Conservation (phyloP, 148 eudicot species). For the Pharnaceum exiguum region DNA sequence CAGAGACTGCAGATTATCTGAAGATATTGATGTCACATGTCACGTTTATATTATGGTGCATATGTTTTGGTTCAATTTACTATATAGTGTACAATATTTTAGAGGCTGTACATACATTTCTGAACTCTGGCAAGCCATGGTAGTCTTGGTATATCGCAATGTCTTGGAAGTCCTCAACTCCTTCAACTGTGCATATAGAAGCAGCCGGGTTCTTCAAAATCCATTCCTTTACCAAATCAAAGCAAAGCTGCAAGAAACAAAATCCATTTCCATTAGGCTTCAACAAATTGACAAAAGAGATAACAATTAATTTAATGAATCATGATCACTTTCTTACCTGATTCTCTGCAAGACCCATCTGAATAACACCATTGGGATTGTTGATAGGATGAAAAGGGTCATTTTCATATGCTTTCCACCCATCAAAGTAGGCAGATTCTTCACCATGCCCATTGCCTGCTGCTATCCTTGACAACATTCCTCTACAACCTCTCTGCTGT, state of each 20-base stretch:
- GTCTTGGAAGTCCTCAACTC: slow-evolving; percentile 46
- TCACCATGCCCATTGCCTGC: slow-evolving; percentile 41
- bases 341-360: slow-evolving; percentile 55
- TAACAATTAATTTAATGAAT: not conserved
- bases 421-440: slow-evolving; percentile 47
- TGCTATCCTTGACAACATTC: slow-evolving; percentile 43
- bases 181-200: slow-evolving; percentile 66
- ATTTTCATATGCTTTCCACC: slow-evolving; percentile 49
- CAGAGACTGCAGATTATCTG: not conserved
- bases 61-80: no score
- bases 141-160: slow-evolving; percentile 78
- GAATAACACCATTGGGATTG: slow-evolving; percentile 46
- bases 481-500: not conserved
- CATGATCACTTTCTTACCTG: slow-evolving; percentile 22
- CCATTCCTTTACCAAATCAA: slow-evolving; percentile 75
- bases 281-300: not conserved
- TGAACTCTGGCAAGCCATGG: slow-evolving; percentile 70
- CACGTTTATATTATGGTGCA: no score
- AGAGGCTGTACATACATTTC: slow-evolving; percentile 35
- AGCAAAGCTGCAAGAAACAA: slow-evolving; percentile 40
- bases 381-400: slow-evolving; percentile 35
- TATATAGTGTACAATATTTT: not conserved
- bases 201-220: slow-evolving; percentile 61
- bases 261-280: not conserved
- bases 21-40: no score